These are phyloP conservation scores for Aulographum hederae DNA, from an alignment of 2,329 filamentous ascomycete species.

Conservation along the genomic window DNA sequence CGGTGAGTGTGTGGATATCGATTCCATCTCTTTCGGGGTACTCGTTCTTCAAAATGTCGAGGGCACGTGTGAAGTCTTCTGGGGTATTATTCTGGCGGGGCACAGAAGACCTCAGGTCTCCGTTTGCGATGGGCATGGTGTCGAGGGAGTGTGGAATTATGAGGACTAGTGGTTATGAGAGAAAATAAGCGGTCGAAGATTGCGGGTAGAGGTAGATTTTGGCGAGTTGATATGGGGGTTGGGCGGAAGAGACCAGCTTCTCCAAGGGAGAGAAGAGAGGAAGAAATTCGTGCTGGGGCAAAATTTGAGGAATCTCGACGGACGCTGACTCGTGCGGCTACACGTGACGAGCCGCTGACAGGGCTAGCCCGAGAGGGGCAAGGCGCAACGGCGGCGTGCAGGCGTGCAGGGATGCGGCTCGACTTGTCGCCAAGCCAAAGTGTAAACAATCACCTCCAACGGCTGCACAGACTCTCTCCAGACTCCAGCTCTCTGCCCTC, in stretches of 20 bases:
- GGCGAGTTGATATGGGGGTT: conserved; percentile 7
- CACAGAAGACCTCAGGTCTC: conserved; percentile 34
- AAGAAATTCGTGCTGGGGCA: conserved; percentile 14
- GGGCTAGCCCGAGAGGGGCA: too few species aligned
- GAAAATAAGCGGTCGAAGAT: conserved; percentile 9
- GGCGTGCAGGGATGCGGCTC: too few species aligned
- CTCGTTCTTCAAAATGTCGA: conserved; percentile 59
- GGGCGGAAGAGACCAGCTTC: background rate
- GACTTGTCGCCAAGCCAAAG: too few species aligned
- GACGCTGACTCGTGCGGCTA: too few species aligned
- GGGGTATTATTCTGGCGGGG: conserved; percentile 5
- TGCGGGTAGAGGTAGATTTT: conserved; percentile 14
- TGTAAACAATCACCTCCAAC: too few species aligned
- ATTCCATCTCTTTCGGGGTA: conserved; percentile 75
- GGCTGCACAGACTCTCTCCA: too few species aligned
- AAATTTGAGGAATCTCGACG: too few species aligned
- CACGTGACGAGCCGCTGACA: too few species aligned
- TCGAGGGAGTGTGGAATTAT: conserved; percentile 10
- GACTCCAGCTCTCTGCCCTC: too few species aligned
- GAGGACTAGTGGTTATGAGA: too few species aligned
- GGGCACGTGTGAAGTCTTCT: conserved; percentile 52
- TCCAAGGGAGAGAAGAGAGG: conserved; percentile 32
- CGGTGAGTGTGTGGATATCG: conserved; percentile 67
- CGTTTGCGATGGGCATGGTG: conserved; percentile 55
- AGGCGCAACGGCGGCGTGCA: too few species aligned